Conservation (phyloP, 2,329 filamentous ascomycete species). For the Cytospora piceicola region DNA sequence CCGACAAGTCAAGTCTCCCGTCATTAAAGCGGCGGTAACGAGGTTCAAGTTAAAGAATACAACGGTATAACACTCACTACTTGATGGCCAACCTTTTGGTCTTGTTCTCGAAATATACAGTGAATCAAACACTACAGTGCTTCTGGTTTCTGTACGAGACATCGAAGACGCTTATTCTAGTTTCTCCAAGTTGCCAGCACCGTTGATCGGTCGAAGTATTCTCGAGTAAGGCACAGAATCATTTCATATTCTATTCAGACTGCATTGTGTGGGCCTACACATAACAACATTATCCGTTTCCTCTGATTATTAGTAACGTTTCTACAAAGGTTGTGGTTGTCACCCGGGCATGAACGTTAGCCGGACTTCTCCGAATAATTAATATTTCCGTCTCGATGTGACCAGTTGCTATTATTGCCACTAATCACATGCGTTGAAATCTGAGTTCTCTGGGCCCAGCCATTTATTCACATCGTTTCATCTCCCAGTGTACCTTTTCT, state of each 20-base stretch:
- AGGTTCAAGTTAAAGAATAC: constrained; percentile 24
- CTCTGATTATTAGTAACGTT: background rate
- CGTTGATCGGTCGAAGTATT: no score
- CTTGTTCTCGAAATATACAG: no score
- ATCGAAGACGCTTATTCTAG: no score
- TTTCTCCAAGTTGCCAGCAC: no score
- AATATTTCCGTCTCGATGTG: background rate
- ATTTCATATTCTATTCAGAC: no score
- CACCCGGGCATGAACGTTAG: background rate
- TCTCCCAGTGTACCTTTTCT: constrained; percentile 50
- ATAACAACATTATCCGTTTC: no score
- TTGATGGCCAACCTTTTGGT: no score
- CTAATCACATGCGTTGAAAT: background rate
- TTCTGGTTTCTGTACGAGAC: no score
- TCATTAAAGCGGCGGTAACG: constrained; percentile 25
- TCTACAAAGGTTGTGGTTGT: background rate
- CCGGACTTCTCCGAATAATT: background rate
- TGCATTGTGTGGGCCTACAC: no score
- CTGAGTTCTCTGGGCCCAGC: background rate
- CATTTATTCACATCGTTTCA: constrained; percentile 29
- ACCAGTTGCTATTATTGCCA: background rate
- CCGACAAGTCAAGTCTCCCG: constrained; percentile 18
- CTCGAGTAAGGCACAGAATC: no score
- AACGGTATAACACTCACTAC: constrained; percentile 25
- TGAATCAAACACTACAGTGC: no score